Evolutionary conservation across 768 basidiomycete genomes (phyloP).

Genomic region (Kwoniella bestiolae): DNA sequence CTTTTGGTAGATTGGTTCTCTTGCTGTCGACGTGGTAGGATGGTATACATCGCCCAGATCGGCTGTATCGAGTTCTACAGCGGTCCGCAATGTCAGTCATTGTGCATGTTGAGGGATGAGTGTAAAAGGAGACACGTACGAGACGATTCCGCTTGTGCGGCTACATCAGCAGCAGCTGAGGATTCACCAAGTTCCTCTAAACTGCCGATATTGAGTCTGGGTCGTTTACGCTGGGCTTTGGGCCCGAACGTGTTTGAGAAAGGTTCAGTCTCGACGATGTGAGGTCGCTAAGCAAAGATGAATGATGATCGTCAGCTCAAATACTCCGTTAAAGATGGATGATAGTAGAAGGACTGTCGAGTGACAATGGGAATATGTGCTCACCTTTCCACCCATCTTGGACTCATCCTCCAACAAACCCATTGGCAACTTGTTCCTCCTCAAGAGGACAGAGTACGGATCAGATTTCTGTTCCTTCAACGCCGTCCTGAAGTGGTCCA

Average conservation of each 20-base stretch:
- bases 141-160: conserved; percentile 51
- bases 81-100: neutral
- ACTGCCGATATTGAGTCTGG: conserved; percentile 81
- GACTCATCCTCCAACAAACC: conserved; percentile 87
- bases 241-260: conserved; percentile 94
- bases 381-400: conserved; percentile 80
- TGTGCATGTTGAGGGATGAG: neutral
- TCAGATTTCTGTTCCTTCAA: conserved; percentile 82
- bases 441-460: conserved; percentile 91
- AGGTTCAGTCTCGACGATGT: conserved; percentile 95
- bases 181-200: conserved; percentile 80
- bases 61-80: conserved; percentile 16
- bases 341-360: neutral
- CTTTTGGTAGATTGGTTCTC: conserved; percentile 91
- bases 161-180: conserved; percentile 55
- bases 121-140: conserved; percentile 63
- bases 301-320: conserved; percentile 18
- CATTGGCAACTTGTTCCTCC: conserved; percentile 96
- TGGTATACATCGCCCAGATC: conserved; percentile 44
- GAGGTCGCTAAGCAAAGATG: conserved; percentile 66
- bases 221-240: conserved; percentile 90
- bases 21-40: conserved; percentile 57
- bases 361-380: conserved; percentile 23
- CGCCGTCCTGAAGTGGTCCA: conserved; percentile 94
- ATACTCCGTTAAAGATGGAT: neutral